Percentiles rank a stretch among this genome's conserved stretches.
These are phyloP conservation scores for Didymella sp. DNA, from an alignment of 2,329 filamentous ascomycete species.

Conservation along the genomic window DNA sequence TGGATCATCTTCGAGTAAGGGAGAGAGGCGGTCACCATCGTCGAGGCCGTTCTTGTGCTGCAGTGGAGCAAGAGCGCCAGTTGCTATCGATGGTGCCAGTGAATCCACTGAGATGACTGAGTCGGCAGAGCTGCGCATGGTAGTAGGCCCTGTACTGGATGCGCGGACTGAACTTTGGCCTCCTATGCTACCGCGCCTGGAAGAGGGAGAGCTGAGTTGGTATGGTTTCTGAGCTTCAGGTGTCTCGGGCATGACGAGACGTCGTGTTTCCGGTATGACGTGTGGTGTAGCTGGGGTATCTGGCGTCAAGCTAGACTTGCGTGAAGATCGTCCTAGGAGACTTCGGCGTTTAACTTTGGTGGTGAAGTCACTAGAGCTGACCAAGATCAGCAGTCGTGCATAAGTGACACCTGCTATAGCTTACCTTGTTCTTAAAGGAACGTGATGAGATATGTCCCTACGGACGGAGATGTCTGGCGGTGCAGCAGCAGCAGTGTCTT, in stretches of 20 bases:
- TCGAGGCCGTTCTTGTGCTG: constrained; percentile 53
- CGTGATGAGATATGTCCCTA: constrained; percentile 42
- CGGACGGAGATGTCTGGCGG: constrained; percentile 45
- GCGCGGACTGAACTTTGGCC: constrained; percentile 19
- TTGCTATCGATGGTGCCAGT: constrained; percentile 41
- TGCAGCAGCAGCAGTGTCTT: constrained; percentile 41
- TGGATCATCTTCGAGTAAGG: constrained; percentile 61
- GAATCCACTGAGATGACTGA: constrained; percentile 48
- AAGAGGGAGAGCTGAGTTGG: constrained; percentile 26
- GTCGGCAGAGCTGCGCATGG: constrained; percentile 45
- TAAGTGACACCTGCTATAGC: background rate
- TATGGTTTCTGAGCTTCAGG: constrained; percentile 24
- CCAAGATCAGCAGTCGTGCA: constrained; percentile 20
- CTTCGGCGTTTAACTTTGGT: constrained; percentile 28
- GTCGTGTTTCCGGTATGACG: constrained; percentile 11
- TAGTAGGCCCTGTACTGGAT: constrained; percentile 30
- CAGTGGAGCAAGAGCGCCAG: constrained; percentile 50
- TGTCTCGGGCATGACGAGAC: constrained; percentile 24
- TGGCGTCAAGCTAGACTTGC: constrained; percentile 19
- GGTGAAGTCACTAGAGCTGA: constrained; percentile 35
- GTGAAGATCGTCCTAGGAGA: constrained; percentile 12
- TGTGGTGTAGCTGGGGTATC: constrained; percentile 18
- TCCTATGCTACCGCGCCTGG: constrained; percentile 20
- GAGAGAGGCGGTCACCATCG: constrained; percentile 54
- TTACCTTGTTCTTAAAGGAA: constrained; percentile 48